Evolutionary conservation across 345 rosid genomes (phyloP), one percentile per base, ranked within the genome.

Genomic region (Linum tenue): DNA sequence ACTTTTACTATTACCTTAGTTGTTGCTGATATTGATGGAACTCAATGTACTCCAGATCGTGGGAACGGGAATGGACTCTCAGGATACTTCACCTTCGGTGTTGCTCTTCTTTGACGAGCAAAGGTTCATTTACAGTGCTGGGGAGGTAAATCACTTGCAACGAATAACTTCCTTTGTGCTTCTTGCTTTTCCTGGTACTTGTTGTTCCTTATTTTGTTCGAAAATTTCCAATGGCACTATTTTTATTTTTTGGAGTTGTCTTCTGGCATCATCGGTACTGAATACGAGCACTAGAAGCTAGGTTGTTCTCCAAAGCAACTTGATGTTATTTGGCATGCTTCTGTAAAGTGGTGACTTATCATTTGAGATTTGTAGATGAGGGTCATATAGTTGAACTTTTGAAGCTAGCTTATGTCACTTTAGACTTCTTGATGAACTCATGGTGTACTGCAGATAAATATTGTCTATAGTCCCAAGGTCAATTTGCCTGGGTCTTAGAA

Each of bases 1-100:
- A 22, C 31, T 22, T 22, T 22, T 22, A 22, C 31, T 22, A 22
- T 22, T 22, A 22, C 31, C 31, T 22, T 22, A 22, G 31, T 22
- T 22, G 31, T 22, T 22, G 31, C 31, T 22, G 31, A 37, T 50
- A 22, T 69, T 64, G 40, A 17, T 9, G 58, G 59, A 38, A 16
- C 59, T 37, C 10, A 10, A 37, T 11, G 55, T 4, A 22, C 31
- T 65, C 57, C 72, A 92, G 97, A 88, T 89, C 53, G 79, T 92
- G 44, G 98, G 98, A 59, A 92, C 95, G 35, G 98, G 98, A 72
- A 86, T 92, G 96, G 98, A 92, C 77, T 87, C 97, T 55, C 98
- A 92, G 73, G 98, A 92, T 64, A 92, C 97, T 0, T 89, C 92
- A 1, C 86, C 98, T 58, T 92, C 97, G 4, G 94, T 92, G 36